Conservation (phyloP, 441 rosid species). For the Gossypium gossypioides region DNA sequence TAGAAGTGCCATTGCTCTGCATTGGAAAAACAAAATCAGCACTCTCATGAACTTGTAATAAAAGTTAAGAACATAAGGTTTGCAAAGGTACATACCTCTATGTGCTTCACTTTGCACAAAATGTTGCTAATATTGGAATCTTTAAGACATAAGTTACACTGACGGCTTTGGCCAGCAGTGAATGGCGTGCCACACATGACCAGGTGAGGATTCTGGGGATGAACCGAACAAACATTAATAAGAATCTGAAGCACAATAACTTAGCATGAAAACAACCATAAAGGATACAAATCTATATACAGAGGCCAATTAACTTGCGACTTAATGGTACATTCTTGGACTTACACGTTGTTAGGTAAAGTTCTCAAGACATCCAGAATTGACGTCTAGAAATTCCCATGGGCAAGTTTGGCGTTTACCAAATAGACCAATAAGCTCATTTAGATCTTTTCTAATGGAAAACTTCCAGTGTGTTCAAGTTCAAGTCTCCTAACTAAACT, state of each 20-base stretch:
- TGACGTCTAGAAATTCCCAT: neutral
- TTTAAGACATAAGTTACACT: constrained; percentile 61
- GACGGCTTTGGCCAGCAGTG: constrained; percentile 68
- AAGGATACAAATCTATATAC: neutral
- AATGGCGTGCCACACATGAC: constrained; percentile 45
- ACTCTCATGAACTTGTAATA: neutral
- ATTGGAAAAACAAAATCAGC: constrained; percentile 6
- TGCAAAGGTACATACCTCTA: constrained; percentile 45
- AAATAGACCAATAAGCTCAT: neutral
- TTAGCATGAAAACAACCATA: neutral
- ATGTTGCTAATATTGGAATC: constrained; percentile 44
- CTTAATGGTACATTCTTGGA: neutral
- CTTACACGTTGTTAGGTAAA: neutral
- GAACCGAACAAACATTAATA: constrained; percentile 5
- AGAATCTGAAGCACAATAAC: constrained; percentile 20
- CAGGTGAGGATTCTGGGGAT: constrained; percentile 67
- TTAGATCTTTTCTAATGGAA: neutral
- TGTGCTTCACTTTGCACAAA: constrained; percentile 67
- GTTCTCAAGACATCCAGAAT: neutral
- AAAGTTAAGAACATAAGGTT: neutral
- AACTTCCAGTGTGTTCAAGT: neutral
- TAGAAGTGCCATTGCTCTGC: constrained; percentile 61
- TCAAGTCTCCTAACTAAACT: neutral
- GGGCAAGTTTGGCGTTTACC: neutral
- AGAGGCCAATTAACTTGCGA: neutral